Base-by-base conservation (phyloP, 495 filamentous ascomycete genomes). In the Tuber aestivum region DNA sequence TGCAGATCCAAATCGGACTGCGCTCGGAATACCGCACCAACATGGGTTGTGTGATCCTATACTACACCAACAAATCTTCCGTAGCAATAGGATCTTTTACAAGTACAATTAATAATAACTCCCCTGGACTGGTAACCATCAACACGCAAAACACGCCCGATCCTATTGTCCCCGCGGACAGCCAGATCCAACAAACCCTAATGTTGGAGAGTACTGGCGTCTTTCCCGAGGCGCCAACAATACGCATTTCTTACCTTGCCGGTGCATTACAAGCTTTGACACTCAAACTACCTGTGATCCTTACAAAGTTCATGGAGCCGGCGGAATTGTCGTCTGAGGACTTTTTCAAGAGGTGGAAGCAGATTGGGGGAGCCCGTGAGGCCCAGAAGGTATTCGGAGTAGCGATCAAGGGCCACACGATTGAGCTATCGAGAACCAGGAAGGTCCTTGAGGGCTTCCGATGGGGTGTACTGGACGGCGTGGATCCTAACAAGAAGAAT, bases 271-370 rank as follows among this genome's bases (percentile, higher is more conserved):
- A 99, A 84, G 94, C 94, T 0, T 87, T 97, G 42, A 98, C 95
- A 0, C 87, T 99, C 21, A 93, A 94, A 83, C 88, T 99, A 5
- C 96, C 96, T 0, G 89, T 99, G 6, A 85, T 92, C 4, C 89
- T 94, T 75, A 94, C 97, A 82, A 96, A 97, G 78, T 99, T 95
- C 85, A 97, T 98, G 94, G 94, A 97, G 75, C 89, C 92, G 0
- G 94, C 96, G 0, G 88, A 92, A 56, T 84, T 99, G 50, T 88
- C 88, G 14, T 90, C 90, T 0, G 95, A 97, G 70, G 95, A 98
- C 76, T 99, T 98, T 85, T 99, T 99, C 86, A 97, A 95, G 86
- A 87, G 96, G 35, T 99, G 96, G 96, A 93, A 95, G 84, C 96
- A 99, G 84, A 98, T 99, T 80, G 96, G 96, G 27, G 94, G 92